Evolutionary conservation across 139 green algal species (phyloP).

Genomic region (Chlorella sp.): DNA sequence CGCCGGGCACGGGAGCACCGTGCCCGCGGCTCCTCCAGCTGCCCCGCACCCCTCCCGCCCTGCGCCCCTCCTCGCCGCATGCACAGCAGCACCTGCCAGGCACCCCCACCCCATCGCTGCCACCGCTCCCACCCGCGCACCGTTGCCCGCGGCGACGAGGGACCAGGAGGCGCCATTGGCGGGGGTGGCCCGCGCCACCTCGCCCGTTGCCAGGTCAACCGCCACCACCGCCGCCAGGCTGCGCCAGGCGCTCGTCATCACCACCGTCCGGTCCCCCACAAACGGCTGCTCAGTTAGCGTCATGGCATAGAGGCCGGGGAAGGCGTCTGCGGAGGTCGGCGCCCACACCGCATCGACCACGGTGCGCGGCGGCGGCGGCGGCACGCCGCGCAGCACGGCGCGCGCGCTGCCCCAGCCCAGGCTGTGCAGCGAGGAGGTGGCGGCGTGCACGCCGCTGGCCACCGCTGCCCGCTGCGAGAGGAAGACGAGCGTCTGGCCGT

Average conservation of each 20-base stretch:
- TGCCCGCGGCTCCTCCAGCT: too few species aligned
- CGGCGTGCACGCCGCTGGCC: slow-evolving; percentile 69
- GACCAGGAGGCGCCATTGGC: slow-evolving; percentile 43
- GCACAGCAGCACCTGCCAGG: background rate
- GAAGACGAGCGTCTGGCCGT: slow-evolving; percentile 71
- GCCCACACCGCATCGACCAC: slow-evolving; percentile 28
- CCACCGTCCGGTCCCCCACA: slow-evolving; percentile 36
- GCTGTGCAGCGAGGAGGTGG: slow-evolving; percentile 65
- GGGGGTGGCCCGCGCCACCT: slow-evolving; percentile 33
- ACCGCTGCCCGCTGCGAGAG: slow-evolving; percentile 71
- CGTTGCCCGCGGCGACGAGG: slow-evolving; percentile 31
- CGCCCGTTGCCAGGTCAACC: slow-evolving; percentile 52
- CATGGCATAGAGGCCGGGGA: slow-evolving; percentile 63
- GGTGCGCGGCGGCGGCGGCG: slow-evolving; percentile 1
- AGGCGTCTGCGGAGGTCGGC: slow-evolving; percentile 17
- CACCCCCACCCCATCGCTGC: background rate
- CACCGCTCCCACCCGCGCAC: slow-evolving; percentile 17
- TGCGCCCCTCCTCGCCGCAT: background rate
- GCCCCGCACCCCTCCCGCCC: too few species aligned
- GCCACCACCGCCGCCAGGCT: slow-evolving; percentile 56
- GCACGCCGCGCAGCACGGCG: background rate
- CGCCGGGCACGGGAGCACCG: too few species aligned
- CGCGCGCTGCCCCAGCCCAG: slow-evolving; percentile 52
- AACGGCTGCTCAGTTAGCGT: slow-evolving; percentile 41
- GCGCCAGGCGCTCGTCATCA: slow-evolving; percentile 79